Conservation (phyloP, 768 basidiomycete genomes). For the Boletus sensibilis region DNA sequence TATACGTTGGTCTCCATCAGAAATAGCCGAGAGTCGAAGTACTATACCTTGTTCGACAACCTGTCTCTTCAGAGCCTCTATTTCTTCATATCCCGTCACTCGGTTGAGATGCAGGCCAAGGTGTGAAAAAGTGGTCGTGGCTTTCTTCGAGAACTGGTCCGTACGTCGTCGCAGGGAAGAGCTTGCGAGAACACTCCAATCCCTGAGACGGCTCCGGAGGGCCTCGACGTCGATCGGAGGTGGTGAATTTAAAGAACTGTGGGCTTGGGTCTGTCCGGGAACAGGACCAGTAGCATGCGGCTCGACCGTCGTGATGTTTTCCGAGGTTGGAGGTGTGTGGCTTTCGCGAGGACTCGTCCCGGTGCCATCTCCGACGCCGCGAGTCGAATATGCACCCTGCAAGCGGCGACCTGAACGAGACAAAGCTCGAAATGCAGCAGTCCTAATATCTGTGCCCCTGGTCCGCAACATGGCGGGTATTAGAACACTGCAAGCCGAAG, state of each 20-base stretch:
- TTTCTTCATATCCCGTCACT: conserved; percentile 89
- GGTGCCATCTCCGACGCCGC: not conserved
- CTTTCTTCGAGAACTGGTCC: conserved; percentile 55
- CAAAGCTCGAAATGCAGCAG: conserved; percentile 8
- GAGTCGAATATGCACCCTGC: conserved; percentile 9
- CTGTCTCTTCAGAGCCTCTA: conserved; percentile 73
- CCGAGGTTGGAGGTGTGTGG: conserved; percentile 3
- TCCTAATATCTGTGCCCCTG: conserved; percentile 4
- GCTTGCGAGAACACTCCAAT: conserved; percentile 44
- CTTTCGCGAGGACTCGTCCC: conserved; percentile 1
- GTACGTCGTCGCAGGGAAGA: conserved; percentile 46
- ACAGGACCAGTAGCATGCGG: not conserved
- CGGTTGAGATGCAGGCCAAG: conserved; percentile 80
- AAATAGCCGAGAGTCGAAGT: not conserved
- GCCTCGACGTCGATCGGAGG: conserved; percentile 28
- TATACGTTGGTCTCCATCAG: conserved; percentile 9
- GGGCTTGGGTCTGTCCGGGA: conserved; percentile 1
- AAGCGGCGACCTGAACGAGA: conserved; percentile 10
- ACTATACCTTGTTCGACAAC: conserved; percentile 80
- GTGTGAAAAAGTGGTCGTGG: conserved; percentile 63
- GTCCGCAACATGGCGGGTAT: conserved; percentile 21
- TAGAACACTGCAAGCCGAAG: not conserved
- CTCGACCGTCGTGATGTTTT: not conserved
- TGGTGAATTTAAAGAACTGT: not conserved
- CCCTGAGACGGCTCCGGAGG: conserved; percentile 38